Evolutionary conservation across 176 grass and related monocot genomes (phyloP).

Genomic region (Tillandsia fasciculata): DNA sequence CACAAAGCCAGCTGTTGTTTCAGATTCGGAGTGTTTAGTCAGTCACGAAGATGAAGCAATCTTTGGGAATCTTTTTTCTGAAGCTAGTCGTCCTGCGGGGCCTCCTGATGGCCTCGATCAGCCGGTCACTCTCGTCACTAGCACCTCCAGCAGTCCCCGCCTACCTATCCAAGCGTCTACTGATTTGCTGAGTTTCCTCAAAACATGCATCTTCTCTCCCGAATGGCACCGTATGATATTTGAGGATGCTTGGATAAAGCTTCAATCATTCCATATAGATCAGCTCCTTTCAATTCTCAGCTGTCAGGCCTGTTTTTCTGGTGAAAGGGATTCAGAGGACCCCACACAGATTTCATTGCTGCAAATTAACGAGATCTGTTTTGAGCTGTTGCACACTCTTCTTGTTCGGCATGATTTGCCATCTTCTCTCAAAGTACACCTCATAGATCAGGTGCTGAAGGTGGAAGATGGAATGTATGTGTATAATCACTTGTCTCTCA

Average conservation of each 20-base stretch:
- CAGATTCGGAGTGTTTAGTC: constrained; percentile 58
- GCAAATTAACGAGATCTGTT: constrained; percentile 57
- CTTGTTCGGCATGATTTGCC: constrained; percentile 52
- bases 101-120: constrained; percentile 55
- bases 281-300: constrained; percentile 69
- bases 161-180: constrained; percentile 57
- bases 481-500: constrained; percentile 69
- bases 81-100: constrained; percentile 47
- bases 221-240: constrained; percentile 57
- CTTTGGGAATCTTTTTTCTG: constrained; percentile 89
- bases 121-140: constrained; percentile 28
- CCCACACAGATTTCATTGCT: constrained; percentile 18
- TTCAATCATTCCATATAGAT: constrained; percentile 49
- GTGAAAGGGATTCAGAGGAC: constrained; percentile 43
- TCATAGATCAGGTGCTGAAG: constrained; percentile 74
- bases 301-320: constrained; percentile 36
- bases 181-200: constrained; percentile 79
- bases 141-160: constrained; percentile 33
- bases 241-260: constrained; percentile 60
- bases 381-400: constrained; percentile 56
- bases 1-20: constrained; percentile 45
- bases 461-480: constrained; percentile 60
- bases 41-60: constrained; percentile 93
- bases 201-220: constrained; percentile 50
- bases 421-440: constrained; percentile 49